Percentiles rank a stretch among this genome's conserved stretches.
phyloP scores from a whole-genome alignment of 1,284 basidiomycete genomes.

The Ustilago sp. region DNA sequence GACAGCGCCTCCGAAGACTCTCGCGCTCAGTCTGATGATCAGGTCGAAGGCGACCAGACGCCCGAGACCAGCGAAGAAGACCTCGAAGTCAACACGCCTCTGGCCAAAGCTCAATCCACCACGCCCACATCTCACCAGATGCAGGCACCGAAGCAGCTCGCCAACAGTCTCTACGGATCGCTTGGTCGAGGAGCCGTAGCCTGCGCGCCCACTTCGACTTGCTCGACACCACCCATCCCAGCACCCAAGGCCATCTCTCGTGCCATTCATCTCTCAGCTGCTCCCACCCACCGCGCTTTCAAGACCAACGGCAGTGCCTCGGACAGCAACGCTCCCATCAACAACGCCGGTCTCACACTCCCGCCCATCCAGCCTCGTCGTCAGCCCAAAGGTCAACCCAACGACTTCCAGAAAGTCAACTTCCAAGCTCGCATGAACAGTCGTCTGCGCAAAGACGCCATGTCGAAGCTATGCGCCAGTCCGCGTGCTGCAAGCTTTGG shows the following conservation, averaged over 20 bases:
- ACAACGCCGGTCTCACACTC: constrained; percentile 40
- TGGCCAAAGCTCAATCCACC: constrained; percentile 33
- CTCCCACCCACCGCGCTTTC: constrained; percentile 53
- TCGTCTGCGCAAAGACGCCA: constrained; percentile 61
- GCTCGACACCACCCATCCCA: constrained; percentile 28
- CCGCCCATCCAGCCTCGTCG: constrained; percentile 56
- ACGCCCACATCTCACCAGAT: constrained; percentile 25
- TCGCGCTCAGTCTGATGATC: constrained; percentile 42
- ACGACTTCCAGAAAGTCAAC: constrained; percentile 60
- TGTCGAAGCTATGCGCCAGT: constrained; percentile 63
- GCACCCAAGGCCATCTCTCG: constrained; percentile 50
- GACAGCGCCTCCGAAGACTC: constrained; percentile 59
- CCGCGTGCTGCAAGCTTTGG: constrained; percentile 57
- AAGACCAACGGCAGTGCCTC: constrained; percentile 22
- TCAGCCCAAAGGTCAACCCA: constrained; percentile 63
- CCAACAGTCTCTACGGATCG: constrained; percentile 30
- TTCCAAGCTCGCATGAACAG: constrained; percentile 60
- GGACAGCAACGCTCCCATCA: constrained; percentile 21
- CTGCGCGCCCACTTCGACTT: constrained; percentile 34
- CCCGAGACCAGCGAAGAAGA: constrained; percentile 65
- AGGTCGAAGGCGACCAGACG: constrained; percentile 54
- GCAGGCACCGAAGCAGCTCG: constrained; percentile 22
- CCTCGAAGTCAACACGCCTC: constrained; percentile 41
- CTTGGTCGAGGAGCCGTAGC: constrained; percentile 28
- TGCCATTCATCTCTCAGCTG: constrained; percentile 48